Base-by-base conservation (phyloP, 345 rosid species). In the Rubroshorea leprosula region DNA sequence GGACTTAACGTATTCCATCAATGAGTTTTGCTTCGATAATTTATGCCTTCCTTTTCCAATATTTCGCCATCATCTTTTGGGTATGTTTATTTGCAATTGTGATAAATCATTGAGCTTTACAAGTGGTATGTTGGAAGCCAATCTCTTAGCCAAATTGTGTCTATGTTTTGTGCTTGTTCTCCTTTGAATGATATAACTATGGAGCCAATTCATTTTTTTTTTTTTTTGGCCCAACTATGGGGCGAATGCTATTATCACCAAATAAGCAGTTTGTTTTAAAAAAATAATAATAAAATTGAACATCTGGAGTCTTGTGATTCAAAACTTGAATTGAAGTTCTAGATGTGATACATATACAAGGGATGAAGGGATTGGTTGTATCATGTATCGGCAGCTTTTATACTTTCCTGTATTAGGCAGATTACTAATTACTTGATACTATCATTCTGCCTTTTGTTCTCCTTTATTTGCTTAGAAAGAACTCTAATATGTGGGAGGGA, bases 1-100 rank as follows among this genome's bases (percentile, higher is more conserved):
- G 55, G 38, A 54, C 49, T 23, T 11, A 60, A 49, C 29, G 10
- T n/a, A 35, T 50, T 60, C 13, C 17, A 23, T 60, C 23, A 22
- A 22, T 38, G 51, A 35, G 49, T 60, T 60, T 60, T 60, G 31
- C 50, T 35, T n/a, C 6, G 22, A 50, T 60, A 35, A 60, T 17
- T 60, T 50, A 60, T 60, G 47, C 14, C 12, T 4, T 21, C 35
- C 21, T 48, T 60, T 29, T 45, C 31, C 26, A 49, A 41, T 60
- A 49, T 31, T 21, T 49, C 29, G 18, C 20, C 8, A 27, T 60
- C 46, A 31, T 9, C 54, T 21, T 29, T 35, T 35, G 7, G 41
- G 11, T 35, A 6, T 35, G 7, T 4, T 35, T 6, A 35, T 35
- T 13, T 35, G 41, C 12, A 35, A 35, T 35, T 35, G 49, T 38